Evolutionary conservation across 495 filamentous ascomycete species (phyloP), one percentile per base, ranked within the genome.

Genomic region (Aspergillus panamensis): DNA sequence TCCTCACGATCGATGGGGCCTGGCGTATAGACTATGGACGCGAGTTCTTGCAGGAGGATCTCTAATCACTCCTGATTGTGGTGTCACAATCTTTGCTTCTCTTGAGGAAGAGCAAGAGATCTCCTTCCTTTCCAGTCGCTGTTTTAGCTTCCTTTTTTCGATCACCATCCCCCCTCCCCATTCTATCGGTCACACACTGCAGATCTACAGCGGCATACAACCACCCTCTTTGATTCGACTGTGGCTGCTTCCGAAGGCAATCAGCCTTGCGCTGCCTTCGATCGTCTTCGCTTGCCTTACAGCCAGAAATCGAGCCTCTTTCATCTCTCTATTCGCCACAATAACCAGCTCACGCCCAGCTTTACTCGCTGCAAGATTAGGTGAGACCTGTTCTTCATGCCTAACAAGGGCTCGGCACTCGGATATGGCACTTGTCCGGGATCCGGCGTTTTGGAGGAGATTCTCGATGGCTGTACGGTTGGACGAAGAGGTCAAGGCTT

Each of bases 361-460:
- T 20, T 20, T 17, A 8, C 7, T 10, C 6, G 8, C 9, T 9
- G 42, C n/a, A 45, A 17, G 20, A 45, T 45, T 45, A 45, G 42
- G 42, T 45, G 42, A 45, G 42, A 20, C 17, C 16, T 0, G 42
- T 20, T 45, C 42, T 45, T 45, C 9, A 45, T 19, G 19, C 17
- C 42, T 20, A 7, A 9, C 42, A 45, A 17, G n/a, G 16, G 42
- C 42, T 20, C 7, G 20, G 42, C 59, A 47, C 19, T 39, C 42
- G 20, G 61, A 17, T n/a, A 76, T 76, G 71, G 71, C 76, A 6
- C 69, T 77, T 12, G 76, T 83, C 50, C 75, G 77, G 29, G 84
- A 87, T 61, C 84, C 84, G 14, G 72, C 66, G 40, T 87, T 87
- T 68, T 87, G 84, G 84, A 76, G 75, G 17, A 77, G 83, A 53